Conservation (phyloP, 331 rosid genomes). For the Pyrus hybrid region DNA sequence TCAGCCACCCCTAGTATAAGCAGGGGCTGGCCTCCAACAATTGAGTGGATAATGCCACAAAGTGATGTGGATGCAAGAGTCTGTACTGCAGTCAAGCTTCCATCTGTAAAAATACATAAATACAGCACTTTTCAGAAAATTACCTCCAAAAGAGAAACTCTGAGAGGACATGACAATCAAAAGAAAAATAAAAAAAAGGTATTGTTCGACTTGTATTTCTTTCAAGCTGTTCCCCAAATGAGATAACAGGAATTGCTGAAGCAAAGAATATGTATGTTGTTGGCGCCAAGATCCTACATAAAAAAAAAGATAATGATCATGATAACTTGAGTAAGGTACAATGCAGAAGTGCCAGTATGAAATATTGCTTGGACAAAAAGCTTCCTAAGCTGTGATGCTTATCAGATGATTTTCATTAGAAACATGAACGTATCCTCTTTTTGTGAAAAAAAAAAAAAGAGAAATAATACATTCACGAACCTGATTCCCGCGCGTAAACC, state of each 20-base stretch:
- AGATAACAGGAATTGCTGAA: conserved; percentile 94
- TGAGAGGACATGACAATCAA: conserved; percentile 10
- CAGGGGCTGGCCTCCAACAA: conserved; percentile 92
- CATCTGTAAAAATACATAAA: conserved; percentile 47
- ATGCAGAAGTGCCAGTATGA: neutral
- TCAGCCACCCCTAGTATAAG: conserved; percentile 97
- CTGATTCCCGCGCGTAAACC: conserved; percentile 72
- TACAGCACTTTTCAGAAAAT: conserved; percentile 23
- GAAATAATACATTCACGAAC: conserved; percentile 35
- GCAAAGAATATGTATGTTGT: conserved; percentile 97
- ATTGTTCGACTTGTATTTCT: conserved; percentile 53
- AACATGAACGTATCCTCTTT: neutral
- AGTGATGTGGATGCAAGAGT: conserved; percentile 96
- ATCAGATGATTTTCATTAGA: conserved; percentile 2
- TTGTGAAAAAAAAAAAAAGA: neutral
- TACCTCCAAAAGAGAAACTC: conserved; percentile 9
- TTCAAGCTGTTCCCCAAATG: conserved; percentile 96
- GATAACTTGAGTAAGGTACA: conserved; percentile 3
- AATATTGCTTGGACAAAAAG: neutral
- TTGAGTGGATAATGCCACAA: conserved; percentile 80
- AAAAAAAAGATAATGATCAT: conserved; percentile 12
- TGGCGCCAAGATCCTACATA: conserved; percentile 88
- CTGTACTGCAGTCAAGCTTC: conserved; percentile 93
- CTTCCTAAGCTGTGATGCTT: neutral
- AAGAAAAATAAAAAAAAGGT: conserved; percentile 1